Conservation (phyloP, 768 basidiomycete species). For the Rhizopogon sp. region DNA sequence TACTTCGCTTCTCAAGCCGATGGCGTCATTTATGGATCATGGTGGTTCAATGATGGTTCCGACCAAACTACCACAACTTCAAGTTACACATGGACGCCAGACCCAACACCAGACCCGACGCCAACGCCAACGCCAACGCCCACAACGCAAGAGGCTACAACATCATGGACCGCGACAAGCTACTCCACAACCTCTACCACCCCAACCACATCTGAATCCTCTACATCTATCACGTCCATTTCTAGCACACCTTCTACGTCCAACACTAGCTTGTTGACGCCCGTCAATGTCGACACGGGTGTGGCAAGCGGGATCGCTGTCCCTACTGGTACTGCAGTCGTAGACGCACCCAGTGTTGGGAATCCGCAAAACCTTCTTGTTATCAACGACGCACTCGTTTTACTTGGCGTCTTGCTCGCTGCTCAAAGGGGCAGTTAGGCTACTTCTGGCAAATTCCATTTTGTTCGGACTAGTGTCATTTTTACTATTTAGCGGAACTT, state of each 20-base stretch:
- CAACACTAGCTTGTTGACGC: no score
- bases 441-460: background rate
- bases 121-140: background rate
- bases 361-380: background rate
- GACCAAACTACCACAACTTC: constrained; percentile 5
- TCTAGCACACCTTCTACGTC: no score
- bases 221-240: no score
- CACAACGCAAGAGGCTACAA: no score
- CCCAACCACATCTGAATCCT: no score
- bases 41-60: constrained; percentile 46
- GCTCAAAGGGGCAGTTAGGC: background rate
- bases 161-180: background rate
- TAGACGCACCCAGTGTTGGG: background rate
- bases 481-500: background rate
- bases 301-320: no score
- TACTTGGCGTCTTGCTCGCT: background rate
- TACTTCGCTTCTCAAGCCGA: constrained; percentile 34
- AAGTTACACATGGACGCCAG: background rate
- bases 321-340: background rate
- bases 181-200: background rate
- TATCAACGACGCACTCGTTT: background rate
- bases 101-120: background rate
- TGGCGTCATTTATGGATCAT: constrained; percentile 57
- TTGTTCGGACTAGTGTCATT: background rate
- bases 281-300: no score